These are phyloP conservation scores for Polyporus arcularius DNA, from an alignment of 768 basidiomycete genomes.

Conservation along the genomic window DNA sequence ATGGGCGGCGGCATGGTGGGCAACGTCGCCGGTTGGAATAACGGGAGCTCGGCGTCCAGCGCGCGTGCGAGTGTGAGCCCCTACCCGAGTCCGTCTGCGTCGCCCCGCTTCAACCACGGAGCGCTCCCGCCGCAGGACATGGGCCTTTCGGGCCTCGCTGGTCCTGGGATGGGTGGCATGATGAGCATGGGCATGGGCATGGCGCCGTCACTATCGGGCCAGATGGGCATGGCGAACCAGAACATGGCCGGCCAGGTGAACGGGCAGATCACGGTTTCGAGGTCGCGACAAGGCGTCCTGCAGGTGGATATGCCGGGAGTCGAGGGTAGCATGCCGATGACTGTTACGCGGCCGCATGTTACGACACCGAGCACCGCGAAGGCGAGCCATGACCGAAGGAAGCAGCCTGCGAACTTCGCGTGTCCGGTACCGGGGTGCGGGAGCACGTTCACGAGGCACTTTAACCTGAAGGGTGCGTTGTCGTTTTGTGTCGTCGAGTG, in stretches of 20 bases:
- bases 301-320: slow-evolving; percentile 20
- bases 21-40: slow-evolving; percentile 22
- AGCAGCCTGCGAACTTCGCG: slow-evolving; percentile 84
- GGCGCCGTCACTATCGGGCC: too few relatives aligned
- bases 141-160: slow-evolving; percentile 9
- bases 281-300: slow-evolving; percentile 6
- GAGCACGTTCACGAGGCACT: slow-evolving; percentile 94
- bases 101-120: slow-evolving; percentile 53
- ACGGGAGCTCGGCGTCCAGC: slow-evolving; percentile 22
- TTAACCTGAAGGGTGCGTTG: slow-evolving; percentile 82
- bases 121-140: slow-evolving; percentile 39
- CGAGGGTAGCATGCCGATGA: slow-evolving; percentile 21
- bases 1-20: slow-evolving; percentile 9
- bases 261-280: slow-evolving; percentile 1
- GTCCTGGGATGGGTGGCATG: slow-evolving; percentile 7
- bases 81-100: slow-evolving; percentile 70
- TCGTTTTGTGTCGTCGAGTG: slow-evolving; percentile 6
- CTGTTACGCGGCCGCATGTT: slow-evolving; percentile 69
- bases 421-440: slow-evolving; percentile 96
- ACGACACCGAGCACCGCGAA: slow-evolving; percentile 89
- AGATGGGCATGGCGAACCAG: slow-evolving; percentile 13
- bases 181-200: slow-evolving; percentile 18
- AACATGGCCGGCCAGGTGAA: slow-evolving; percentile 30
- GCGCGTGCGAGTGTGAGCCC: slow-evolving; percentile 55
- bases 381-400: slow-evolving; percentile 82